Evolutionary conservation across 352 stramenopile genomes (phyloP).

Genomic region (Phytopythium helicoides): DNA sequence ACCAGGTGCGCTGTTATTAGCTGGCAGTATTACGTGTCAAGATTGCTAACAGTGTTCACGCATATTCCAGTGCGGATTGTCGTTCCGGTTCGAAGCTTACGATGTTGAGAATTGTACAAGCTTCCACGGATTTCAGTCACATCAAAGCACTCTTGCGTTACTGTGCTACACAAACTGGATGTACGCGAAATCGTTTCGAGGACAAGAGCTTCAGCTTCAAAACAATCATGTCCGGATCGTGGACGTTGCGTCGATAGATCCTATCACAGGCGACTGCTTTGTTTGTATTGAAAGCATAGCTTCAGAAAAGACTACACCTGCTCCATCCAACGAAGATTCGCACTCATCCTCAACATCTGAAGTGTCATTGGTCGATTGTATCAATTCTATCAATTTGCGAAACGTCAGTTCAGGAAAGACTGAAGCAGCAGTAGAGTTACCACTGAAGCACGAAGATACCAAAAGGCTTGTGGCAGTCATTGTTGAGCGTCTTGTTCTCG

Average conservation of each 20-base stretch:
- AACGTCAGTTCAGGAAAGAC: slow-evolving; percentile 24
- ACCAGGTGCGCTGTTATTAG: slow-evolving; percentile 42
- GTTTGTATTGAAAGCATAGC: slow-evolving; percentile 7
- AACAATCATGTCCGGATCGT: slow-evolving; percentile 30
- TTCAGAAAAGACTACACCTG: not conserved
- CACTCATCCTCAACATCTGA: not conserved
- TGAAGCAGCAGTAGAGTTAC: slow-evolving; percentile 11
- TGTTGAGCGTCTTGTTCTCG: slow-evolving; percentile 25
- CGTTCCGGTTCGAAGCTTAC: slow-evolving; percentile 58
- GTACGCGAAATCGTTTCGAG: slow-evolving; percentile 36
- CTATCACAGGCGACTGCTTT: slow-evolving; percentile 37
- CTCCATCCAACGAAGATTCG: too few species aligned
- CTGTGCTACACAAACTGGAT: slow-evolving; percentile 63
- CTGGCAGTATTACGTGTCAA: too few species aligned
- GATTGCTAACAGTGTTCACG: not conserved
- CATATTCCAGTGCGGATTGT: slow-evolving; percentile 48
- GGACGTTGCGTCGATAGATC: slow-evolving; percentile 35
- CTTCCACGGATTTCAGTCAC: slow-evolving; percentile 56
- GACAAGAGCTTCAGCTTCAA: slow-evolving; percentile 36
- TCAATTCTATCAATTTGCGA: slow-evolving; percentile 63
- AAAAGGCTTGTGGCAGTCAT: slow-evolving; percentile 35
- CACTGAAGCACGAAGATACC: slow-evolving; percentile 42
- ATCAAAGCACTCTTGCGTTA: slow-evolving; percentile 40
- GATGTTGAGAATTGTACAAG: slow-evolving; percentile 43
- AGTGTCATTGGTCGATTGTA: slow-evolving; percentile 33